phyloP scores from a whole-genome alignment of 169 alveolate genomes.

The Eimeria sp. region DNA sequence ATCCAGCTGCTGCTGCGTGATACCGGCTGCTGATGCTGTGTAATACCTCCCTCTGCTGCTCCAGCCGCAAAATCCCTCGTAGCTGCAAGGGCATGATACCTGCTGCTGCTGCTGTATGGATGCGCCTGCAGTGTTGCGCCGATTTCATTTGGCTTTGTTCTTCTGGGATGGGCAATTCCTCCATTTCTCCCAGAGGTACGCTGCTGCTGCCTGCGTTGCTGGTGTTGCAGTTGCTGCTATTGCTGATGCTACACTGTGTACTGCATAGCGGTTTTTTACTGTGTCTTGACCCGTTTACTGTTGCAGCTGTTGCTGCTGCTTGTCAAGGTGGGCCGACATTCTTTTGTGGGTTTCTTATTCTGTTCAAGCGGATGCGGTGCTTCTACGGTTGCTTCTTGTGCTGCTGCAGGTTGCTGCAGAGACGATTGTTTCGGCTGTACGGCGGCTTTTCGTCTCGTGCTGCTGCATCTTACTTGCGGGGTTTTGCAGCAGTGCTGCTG shows the following conservation, averaged over 20 bases:
- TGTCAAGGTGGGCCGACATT: background rate
- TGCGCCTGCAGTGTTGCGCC: background rate
- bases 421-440: constrained; percentile 21
- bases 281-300: background rate
- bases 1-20: background rate
- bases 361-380: background rate
- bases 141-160: constrained; percentile 35
- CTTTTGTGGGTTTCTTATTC: background rate
- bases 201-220: too few relatives aligned
- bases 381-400: constrained; percentile 18
- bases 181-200: constrained; percentile 29
- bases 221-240: too few relatives aligned
- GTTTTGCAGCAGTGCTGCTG: constrained; percentile 52
- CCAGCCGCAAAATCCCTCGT: background rate
- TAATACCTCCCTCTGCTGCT: background rate
- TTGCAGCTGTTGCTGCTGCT: background rate
- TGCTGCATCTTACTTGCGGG: constrained; percentile 10
- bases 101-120: background rate
- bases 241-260: background rate
- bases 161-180: constrained; percentile 29
- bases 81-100: background rate
- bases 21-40: background rate
- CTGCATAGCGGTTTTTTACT: too few relatives aligned
- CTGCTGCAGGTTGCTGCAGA: constrained; percentile 70
- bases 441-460: constrained; percentile 5